Conservation (phyloP, 495 filamentous ascomycete species). For the Lasiosphaeris hirsuta region DNA sequence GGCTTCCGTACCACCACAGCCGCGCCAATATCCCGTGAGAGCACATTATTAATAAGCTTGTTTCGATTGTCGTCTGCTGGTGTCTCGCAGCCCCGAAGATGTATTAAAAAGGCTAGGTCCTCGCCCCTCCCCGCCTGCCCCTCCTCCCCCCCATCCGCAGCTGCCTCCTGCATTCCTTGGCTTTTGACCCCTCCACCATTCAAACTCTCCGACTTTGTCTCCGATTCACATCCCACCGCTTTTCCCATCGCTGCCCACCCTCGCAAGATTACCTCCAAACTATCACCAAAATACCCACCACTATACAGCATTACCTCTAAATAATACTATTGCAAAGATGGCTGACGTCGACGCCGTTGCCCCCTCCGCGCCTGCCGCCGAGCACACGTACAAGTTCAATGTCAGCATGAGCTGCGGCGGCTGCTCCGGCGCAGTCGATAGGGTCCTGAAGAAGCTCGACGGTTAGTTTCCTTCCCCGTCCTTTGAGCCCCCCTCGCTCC, state of each 20-base stretch:
- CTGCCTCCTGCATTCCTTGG: no score
- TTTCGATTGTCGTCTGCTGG: background rate
- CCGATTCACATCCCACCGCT: no score
- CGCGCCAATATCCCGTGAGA: background rate
- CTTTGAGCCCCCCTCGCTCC: no score
- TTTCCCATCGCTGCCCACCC: background rate
- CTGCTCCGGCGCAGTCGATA: conserved; percentile 66
- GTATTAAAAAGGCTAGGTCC: no score
- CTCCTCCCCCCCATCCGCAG: no score
- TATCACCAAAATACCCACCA: conserved; percentile 8
- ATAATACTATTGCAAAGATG: conserved; percentile 32
- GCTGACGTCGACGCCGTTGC: conserved; percentile 26
- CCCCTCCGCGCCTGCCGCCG: conserved; percentile 7
- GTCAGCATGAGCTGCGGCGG: conserved; percentile 64
- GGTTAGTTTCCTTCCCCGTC: conserved; percentile 53
- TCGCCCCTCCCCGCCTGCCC: no score
- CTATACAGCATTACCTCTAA: conserved; percentile 1
- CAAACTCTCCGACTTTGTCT: no score
- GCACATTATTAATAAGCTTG: conserved; percentile 13
- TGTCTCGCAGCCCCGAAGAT: background rate
- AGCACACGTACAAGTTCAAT: conserved; percentile 63
- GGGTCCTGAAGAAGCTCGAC: conserved; percentile 93
- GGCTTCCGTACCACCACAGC: no score
- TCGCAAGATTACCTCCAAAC: background rate
- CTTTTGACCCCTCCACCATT: no score